phyloP scores from a whole-genome alignment of 1,284 basidiomycete genomes.

The Pyrrhoderma lamaoense region DNA sequence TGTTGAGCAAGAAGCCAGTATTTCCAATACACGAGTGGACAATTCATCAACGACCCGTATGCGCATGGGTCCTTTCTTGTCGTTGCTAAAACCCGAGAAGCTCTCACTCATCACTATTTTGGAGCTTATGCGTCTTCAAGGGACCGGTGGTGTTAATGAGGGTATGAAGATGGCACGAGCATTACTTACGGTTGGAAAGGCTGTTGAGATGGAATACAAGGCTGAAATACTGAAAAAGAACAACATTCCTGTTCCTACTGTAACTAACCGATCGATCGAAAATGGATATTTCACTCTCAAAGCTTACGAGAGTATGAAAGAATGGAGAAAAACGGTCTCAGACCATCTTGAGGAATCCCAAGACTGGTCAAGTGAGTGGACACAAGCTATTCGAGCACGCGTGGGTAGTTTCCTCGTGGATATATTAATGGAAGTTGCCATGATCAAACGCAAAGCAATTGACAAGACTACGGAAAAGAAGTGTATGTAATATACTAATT shows the following conservation, averaged over 20 bases:
- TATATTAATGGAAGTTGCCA: constrained; percentile 77
- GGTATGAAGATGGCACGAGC: constrained; percentile 92
- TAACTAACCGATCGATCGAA: constrained; percentile 29
- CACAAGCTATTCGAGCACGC: constrained; percentile 67
- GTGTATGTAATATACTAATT: constrained; percentile 38
- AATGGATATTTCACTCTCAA: constrained; percentile 48
- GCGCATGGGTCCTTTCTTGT: constrained; percentile 57
- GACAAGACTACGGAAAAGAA: constrained; percentile 51
- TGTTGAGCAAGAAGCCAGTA: constrained; percentile 31
- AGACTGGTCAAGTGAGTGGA: constrained; percentile 77
- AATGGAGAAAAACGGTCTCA: constrained; percentile 55
- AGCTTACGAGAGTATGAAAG: constrained; percentile 51
- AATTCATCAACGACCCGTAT: constrained; percentile 13
- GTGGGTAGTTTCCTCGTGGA: constrained; percentile 83
- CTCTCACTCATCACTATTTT: constrained; percentile 87
- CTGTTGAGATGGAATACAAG: constrained; percentile 86
- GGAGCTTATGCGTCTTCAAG: constrained; percentile 82
- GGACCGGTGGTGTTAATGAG: constrained; percentile 67
- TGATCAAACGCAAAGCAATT: constrained; percentile 56
- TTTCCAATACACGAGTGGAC: constrained; percentile 19
- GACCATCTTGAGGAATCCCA: constrained; percentile 59
- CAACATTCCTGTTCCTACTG: constrained; percentile 46
- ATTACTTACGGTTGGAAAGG: constrained; percentile 75
- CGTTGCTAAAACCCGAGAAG: constrained; percentile 69
- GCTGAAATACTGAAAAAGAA: constrained; percentile 71